phyloP scores from a whole-genome alignment of 371 early-diverging fungal genomes.

The Encephalitozoon romaleae region DNA sequence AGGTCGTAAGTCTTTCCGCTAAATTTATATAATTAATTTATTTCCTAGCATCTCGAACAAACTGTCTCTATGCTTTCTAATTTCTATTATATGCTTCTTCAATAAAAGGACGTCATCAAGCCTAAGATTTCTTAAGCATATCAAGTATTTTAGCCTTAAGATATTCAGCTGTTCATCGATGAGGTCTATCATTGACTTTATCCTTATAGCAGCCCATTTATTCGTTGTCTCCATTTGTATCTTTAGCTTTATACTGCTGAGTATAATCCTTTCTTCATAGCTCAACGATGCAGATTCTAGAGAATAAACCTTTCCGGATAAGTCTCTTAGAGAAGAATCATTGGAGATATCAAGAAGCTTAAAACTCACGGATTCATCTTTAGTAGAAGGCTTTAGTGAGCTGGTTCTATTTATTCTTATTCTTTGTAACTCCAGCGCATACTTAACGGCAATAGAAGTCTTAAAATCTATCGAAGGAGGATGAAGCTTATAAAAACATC shows the following conservation, averaged over 20 bases:
- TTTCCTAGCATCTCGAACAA: not conserved
- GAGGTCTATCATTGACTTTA: not conserved
- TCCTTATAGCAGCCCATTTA: not conserved
- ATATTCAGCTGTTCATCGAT: not conserved
- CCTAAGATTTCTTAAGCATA: not conserved
- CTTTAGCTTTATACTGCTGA: not conserved
- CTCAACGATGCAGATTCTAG: not conserved
- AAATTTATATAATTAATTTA: not conserved
- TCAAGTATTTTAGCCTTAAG: not conserved
- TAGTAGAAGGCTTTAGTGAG: not conserved
- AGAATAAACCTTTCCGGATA: not conserved
- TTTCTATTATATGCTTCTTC: not conserved
- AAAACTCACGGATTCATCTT: not conserved
- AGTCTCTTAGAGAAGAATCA: not conserved
- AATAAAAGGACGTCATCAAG: not conserved
- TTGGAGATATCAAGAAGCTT: not conserved
- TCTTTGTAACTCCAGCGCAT: not conserved
- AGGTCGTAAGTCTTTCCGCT: not conserved
- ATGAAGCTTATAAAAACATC: not conserved
- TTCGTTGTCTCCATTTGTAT: not conserved
- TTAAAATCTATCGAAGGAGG: not conserved
- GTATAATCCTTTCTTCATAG: not conserved
- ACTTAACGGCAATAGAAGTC: not conserved
- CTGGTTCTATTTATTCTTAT: not conserved
- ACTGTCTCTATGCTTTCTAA: not conserved